Conservation (phyloP, 1,284 basidiomycete species). For the Sanghuangporus baumii region DNA sequence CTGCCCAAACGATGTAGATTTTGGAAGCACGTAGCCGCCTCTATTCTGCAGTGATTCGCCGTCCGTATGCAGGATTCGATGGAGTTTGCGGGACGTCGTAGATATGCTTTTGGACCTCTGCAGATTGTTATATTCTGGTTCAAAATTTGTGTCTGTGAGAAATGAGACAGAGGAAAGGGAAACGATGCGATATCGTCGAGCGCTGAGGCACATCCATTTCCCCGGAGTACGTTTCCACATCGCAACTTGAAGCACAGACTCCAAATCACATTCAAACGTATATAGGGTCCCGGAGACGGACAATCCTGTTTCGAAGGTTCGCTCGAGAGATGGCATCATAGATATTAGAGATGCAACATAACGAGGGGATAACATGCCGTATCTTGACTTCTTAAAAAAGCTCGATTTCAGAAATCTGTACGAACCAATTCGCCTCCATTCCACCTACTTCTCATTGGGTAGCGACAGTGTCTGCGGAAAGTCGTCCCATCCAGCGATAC, state of each 20-base stretch:
- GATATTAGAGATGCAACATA: too few relatives aligned
- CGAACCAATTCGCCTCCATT: background rate
- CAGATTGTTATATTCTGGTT: background rate
- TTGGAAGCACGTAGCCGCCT: conserved; percentile 12
- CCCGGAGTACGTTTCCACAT: background rate
- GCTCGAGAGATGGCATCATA: too few relatives aligned
- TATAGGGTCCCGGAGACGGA: too few relatives aligned
- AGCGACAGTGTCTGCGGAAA: conserved; percentile 21
- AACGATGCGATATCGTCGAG: background rate
- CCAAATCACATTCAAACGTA: too few relatives aligned
- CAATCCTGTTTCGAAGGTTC: too few relatives aligned
- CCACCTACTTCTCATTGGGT: conserved; percentile 21
- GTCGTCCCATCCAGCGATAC: conserved; percentile 17
- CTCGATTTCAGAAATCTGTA: too few relatives aligned
- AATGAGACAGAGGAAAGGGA: too few relatives aligned
- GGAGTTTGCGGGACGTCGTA: too few relatives aligned
- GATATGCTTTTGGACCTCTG: background rate
- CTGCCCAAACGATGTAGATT: conserved; percentile 11
- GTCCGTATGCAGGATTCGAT: background rate
- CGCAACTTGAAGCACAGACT: background rate
- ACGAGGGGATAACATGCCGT: too few relatives aligned
- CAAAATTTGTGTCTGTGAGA: background rate
- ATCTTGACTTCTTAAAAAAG: too few relatives aligned
- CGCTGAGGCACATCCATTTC: background rate
- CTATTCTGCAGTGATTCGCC: conserved; percentile 6